Evolutionary conservation across 2,329 filamentous ascomycete species (phyloP).

Genomic region (Microascus cirrosus): DNA sequence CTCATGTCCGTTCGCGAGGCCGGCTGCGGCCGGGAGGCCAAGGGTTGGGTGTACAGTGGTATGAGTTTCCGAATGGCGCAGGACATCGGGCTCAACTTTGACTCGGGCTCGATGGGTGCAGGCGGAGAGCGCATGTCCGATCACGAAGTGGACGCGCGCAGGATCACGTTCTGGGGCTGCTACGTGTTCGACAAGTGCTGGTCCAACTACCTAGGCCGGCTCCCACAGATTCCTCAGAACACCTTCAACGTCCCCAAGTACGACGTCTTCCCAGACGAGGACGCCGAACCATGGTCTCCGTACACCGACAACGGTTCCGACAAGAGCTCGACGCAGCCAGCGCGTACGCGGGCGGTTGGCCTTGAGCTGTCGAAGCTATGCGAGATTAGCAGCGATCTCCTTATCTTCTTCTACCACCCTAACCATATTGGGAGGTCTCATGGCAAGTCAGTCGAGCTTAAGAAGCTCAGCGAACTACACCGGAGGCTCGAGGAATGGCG

Average conservation of each 20-base stretch:
- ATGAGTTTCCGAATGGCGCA: slow-evolving; percentile 98
- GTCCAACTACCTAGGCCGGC: slow-evolving; percentile 90
- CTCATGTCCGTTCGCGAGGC: slow-evolving; percentile 96
- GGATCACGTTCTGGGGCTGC: slow-evolving; percentile 95
- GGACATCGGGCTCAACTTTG: slow-evolving; percentile 84
- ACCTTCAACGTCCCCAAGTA: slow-evolving; percentile 79
- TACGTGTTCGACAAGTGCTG: slow-evolving; percentile 98
- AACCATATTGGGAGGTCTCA: slow-evolving; percentile 49
- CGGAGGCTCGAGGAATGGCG: slow-evolving; percentile 85
- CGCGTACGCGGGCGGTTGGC: slow-evolving; percentile 70
- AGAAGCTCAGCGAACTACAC: slow-evolving; percentile 86
- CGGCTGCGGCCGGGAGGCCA: slow-evolving; percentile 85
- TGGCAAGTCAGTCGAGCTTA: slow-evolving; percentile 75
- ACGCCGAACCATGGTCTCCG: slow-evolving; percentile 75
- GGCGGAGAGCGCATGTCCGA: slow-evolving; percentile 55
- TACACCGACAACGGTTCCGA: slow-evolving; percentile 78
- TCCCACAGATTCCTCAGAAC: slow-evolving; percentile 73
- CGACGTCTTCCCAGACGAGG: slow-evolving; percentile 83
- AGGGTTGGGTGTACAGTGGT: slow-evolving; percentile 96
- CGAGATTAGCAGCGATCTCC: slow-evolving; percentile 86
- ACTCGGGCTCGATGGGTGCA: slow-evolving; percentile 54
- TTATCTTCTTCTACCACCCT: slow-evolving; percentile 87
- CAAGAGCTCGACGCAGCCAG: slow-evolving; percentile 63
- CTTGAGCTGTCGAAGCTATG: slow-evolving; percentile 74
- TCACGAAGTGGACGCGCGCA: slow-evolving; percentile 75